phyloP scores from a whole-genome alignment of 2,329 filamentous ascomycete genomes.

The Fusarium sp. region DNA sequence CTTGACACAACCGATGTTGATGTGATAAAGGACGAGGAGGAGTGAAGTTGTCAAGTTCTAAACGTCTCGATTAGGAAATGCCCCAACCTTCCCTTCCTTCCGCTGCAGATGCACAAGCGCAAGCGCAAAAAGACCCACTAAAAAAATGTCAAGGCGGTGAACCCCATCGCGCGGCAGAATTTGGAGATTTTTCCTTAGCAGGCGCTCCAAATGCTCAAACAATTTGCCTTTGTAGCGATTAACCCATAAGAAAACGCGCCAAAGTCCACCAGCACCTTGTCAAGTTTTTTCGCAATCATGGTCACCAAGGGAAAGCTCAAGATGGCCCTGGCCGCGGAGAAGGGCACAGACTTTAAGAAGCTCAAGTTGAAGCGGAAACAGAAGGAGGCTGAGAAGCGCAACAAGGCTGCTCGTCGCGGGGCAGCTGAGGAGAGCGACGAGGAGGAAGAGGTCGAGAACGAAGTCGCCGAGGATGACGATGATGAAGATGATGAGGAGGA shows the following conservation, averaged over 20 bases:
- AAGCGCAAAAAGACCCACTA: constrained; percentile 29
- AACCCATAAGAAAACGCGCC: constrained; percentile 25
- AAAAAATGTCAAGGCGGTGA: constrained; percentile 45
- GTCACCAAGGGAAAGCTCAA: constrained; percentile 60
- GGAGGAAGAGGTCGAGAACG: constrained; percentile 44
- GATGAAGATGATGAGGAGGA: constrained; percentile 46
- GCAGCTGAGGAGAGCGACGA: constrained; percentile 46
- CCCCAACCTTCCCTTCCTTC: neutral
- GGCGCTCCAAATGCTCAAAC: constrained; percentile 15
- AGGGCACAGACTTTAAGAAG: constrained; percentile 62
- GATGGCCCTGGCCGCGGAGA: constrained; percentile 62
- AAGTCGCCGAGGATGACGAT: constrained; percentile 51
- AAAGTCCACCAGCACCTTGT: neutral
- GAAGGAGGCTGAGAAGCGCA: constrained; percentile 54
- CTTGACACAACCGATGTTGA: neutral
- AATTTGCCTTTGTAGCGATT: constrained; percentile 25
- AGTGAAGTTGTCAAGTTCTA: neutral
- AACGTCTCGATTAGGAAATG: constrained; percentile 14
- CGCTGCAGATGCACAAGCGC: neutral
- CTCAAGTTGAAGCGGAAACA: constrained; percentile 58
- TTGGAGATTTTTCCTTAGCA: constrained; percentile 44
- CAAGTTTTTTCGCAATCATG: constrained; percentile 44
- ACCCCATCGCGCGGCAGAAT: constrained; percentile 41
- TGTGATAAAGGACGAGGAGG: neutral
- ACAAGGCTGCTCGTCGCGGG: constrained; percentile 44